Conservation (phyloP, 306 rosid genomes). For the Urtica urens region DNA sequence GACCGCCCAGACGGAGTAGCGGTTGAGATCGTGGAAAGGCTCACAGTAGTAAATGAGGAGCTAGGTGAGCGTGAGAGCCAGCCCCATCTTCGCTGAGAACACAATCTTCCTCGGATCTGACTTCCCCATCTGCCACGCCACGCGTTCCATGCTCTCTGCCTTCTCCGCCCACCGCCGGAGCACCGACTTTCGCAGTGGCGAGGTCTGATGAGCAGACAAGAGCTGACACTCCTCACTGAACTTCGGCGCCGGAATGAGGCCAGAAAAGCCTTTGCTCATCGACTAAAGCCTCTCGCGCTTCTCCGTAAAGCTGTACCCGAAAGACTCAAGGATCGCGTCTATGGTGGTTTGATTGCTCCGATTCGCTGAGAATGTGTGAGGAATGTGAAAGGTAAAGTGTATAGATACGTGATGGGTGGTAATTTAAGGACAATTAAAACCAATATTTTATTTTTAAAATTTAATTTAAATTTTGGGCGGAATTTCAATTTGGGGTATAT, state of each 20-base stretch:
- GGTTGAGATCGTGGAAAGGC: constrained; percentile 18
- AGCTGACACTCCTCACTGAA: constrained; percentile 22
- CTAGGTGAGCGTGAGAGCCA: constrained; percentile 41
- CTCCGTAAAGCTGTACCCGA: constrained; percentile 53
- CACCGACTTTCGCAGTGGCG: neutral
- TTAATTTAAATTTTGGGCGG: too few species aligned
- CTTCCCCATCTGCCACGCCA: constrained; percentile 44
- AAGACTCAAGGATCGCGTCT: constrained; percentile 57
- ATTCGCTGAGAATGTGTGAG: too few species aligned
- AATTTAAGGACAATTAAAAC: too few species aligned
- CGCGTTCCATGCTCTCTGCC: constrained; percentile 23
- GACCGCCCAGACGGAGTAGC: constrained; percentile 55
- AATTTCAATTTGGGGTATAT: too few species aligned
- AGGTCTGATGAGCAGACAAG: neutral
- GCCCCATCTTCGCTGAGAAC: constrained; percentile 44
- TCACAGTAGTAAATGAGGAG: constrained; percentile 38
- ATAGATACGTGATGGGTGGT: too few species aligned
- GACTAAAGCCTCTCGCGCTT: constrained; percentile 54
- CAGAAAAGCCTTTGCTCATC: constrained; percentile 41
- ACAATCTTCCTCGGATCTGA: constrained; percentile 44
- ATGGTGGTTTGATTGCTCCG: too few species aligned
- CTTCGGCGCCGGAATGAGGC: constrained; percentile 27
- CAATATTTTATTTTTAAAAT: too few species aligned
- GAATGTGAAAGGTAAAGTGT: too few species aligned
- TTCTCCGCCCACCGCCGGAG: constrained; percentile 21